Evolutionary conservation across 495 filamentous ascomycete genomes (phyloP), one percentile per base, ranked within the genome.

Genomic region (Hyaloscypha hepaticicola): DNA sequence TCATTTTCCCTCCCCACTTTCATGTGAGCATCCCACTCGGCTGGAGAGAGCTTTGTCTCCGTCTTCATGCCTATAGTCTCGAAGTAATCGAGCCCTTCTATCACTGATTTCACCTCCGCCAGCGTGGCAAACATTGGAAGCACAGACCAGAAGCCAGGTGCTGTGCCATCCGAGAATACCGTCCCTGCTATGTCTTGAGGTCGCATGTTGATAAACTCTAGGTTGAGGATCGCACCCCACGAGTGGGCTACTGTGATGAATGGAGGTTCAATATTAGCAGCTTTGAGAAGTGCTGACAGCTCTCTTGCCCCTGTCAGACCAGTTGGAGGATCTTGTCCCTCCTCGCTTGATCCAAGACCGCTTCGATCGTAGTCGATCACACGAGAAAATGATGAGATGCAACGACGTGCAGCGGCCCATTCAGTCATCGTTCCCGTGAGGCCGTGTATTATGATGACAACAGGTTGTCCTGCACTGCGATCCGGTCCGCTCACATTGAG

Each of bases 171-270:
- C 3, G 55, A 51, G 25, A 69, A 53, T 6, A 69, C 66, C 51
- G 66, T 61, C 12, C 66, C 66, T 0, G 33, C 62, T 2, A 69
- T 52, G 29, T 58, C 52, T n/a, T 61, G 24, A 7, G 7, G 16
- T 5, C 21, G 1, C n/a, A 57, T 14, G 12, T 55, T 24, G 16
- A 66, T 16, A 45, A 66, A 69, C 57, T 69, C 66, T n/a, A 63
- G 41, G 12, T 14, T 25, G 5, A 61, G 24, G 21, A 69, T 26
- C 2, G 55, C 62, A 11, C 57, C 66, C 29, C 34, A 65, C 1
- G 66, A 69, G 58, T 69, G 66, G 19, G 22, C 51, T 21, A 65
- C 21, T 0, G 66, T n/a, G 11, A 69, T 31, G 29, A 61, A 66
- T 11, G 66, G 66, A 21, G 48, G 48, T 27, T 38, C 9, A 21